Evolutionary conservation across 495 filamentous ascomycete species (phyloP).

Genomic region (Aspergillus egyptiacus): DNA sequence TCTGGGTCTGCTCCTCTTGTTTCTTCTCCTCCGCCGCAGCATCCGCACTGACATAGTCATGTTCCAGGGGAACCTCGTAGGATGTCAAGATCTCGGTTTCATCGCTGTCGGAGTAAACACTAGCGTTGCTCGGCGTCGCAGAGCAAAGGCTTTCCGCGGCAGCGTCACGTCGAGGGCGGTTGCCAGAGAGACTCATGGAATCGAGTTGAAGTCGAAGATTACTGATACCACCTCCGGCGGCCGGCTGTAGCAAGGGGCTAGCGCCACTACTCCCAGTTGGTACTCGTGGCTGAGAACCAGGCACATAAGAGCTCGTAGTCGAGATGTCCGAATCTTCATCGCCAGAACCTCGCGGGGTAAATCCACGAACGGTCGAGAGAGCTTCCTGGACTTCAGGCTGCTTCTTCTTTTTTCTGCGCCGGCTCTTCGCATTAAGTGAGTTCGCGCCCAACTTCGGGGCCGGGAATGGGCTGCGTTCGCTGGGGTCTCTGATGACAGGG

Average conservation of each 20-base stretch:
- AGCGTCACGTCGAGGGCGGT: slow-evolving; percentile 19
- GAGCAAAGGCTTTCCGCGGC: slow-evolving; percentile 34
- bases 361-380: slow-evolving; percentile 68
- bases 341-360: slow-evolving; percentile 77
- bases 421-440: slow-evolving; percentile 28
- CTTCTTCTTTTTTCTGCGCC: slow-evolving; percentile 45
- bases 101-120: slow-evolving; percentile 51
- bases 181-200: slow-evolving; percentile 52
- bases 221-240: slow-evolving; percentile 64
- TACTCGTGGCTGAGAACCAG: slow-evolving; percentile 28
- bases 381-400: slow-evolving; percentile 46
- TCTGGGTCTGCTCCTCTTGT: slow-evolving; percentile 14
- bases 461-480: slow-evolving; percentile 18
- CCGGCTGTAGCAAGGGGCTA: slow-evolving; percentile 56
- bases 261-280: slow-evolving; percentile 17
- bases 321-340: slow-evolving; percentile 82
- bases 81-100: slow-evolving; percentile 58
- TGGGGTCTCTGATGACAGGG: slow-evolving; percentile 5
- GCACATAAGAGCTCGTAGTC: slow-evolving; percentile 40
- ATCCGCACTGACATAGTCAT: slow-evolving; percentile 79
- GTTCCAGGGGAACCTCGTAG: slow-evolving; percentile 82
- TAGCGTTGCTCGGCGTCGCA: slow-evolving; percentile 47
- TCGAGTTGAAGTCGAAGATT: slow-evolving; percentile 72
- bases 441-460: slow-evolving; percentile 21
- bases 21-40: slow-evolving; percentile 38